Percentiles rank a stretch among this genome's conserved stretches.
Conservation (phyloP, 1,139 yeast species). For the Pneumocystis carinii region DNA sequence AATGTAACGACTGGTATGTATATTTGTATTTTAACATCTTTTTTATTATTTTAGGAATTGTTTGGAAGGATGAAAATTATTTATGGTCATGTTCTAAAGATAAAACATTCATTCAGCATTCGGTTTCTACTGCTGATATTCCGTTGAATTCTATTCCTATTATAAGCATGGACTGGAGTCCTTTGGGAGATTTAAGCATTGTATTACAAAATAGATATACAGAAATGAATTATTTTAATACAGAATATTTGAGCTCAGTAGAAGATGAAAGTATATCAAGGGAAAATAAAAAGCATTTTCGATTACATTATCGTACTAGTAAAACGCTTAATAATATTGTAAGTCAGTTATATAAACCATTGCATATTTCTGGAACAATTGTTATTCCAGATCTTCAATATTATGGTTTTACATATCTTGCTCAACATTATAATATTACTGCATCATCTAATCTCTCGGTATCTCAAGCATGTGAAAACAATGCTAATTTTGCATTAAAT, state of each 20-base stretch:
- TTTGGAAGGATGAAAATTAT: conserved; percentile 35
- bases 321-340: not conserved
- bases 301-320: not conserved
- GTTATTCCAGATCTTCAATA: not conserved
- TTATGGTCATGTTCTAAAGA: conserved; percentile 42
- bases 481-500: conserved; percentile 43
- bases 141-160: conserved; percentile 42
- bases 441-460: conserved; percentile 33
- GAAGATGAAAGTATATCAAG: not conserved
- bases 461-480: conserved; percentile 40
- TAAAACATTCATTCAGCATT: conserved; percentile 41
- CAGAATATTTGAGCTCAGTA: not conserved
- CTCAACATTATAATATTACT: conserved; percentile 6
- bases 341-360: not conserved
- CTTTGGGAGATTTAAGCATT: conserved; percentile 15
- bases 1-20: conserved; percentile 37
- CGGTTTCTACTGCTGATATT: conserved; percentile 35
- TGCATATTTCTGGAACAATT: conserved; percentile 3
- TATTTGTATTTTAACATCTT: not conserved
- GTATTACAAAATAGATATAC: not conserved
- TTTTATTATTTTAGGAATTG: not conserved
- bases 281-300: not conserved
- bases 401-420: conserved; percentile 2
- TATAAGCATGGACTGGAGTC: conserved; percentile 45
- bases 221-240: not conserved